These are phyloP conservation scores for Brassica incana DNA, from an alignment of 345 rosid species.

Conservation along the genomic window DNA sequence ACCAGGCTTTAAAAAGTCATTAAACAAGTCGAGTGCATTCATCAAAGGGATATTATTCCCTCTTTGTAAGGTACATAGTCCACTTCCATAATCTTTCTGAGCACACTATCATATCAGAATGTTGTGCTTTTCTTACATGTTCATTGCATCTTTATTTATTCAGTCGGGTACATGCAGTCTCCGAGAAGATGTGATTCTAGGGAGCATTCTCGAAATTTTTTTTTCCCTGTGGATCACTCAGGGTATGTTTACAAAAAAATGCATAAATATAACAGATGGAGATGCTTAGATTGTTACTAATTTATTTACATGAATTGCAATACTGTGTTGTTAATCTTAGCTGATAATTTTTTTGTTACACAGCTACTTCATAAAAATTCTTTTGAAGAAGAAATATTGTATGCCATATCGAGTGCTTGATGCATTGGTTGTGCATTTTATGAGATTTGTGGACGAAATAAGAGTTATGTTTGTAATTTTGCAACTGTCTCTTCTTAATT, in stretches of 20 bases:
- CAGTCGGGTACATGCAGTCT: constrained; percentile 95
- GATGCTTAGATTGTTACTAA: neutral
- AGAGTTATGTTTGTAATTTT: constrained; percentile 95
- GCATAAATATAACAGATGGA: neutral
- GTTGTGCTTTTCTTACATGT: neutral
- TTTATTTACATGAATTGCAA: constrained; percentile 48
- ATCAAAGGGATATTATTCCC: constrained; percentile 91
- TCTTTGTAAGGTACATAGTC: constrained; percentile 65
- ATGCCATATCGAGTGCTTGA: constrained; percentile 85
- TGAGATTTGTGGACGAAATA: constrained; percentile 72
- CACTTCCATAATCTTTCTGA: neutral
- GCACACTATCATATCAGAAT: neutral
- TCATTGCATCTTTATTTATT: constrained; percentile 17
- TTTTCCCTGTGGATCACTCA: constrained; percentile 88
- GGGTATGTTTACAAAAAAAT: constrained; percentile 50
- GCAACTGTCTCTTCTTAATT: constrained; percentile 94
- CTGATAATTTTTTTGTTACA: constrained; percentile 39
- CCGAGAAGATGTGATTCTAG: constrained; percentile 90
- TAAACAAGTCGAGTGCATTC: constrained; percentile 91
- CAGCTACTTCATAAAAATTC: constrained; percentile 90
- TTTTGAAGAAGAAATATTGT: constrained; percentile 90
- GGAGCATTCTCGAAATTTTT: constrained; percentile 77
- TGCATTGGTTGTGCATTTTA: constrained; percentile 76
- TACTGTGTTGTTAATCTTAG: constrained; percentile 73
- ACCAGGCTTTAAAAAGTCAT: constrained; percentile 78